Evolutionary conservation across 495 filamentous ascomycete species (phyloP), one percentile per base, ranked within the genome.

Genomic region (Rhypophila decipiens): DNA sequence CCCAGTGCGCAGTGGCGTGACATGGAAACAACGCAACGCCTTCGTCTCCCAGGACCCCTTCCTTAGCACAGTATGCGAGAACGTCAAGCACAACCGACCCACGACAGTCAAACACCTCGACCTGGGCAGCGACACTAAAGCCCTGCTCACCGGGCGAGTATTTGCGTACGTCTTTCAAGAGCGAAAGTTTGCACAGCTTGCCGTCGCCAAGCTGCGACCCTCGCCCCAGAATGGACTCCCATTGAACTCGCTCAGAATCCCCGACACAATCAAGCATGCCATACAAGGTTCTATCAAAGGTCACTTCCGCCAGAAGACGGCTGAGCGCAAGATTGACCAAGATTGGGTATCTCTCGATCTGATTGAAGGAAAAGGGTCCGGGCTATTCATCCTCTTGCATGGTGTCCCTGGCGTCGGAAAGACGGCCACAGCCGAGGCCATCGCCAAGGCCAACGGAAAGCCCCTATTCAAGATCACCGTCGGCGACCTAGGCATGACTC

Each of bases 361-460:
- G 1, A 72, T 78, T 34, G 59, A 63, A 44, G 71, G 72, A 39
- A 81, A 82, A 53, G 81, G 80, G 7, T 66, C 67, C 8, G 79
- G 79, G 1, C 58, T 83, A 0, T 68, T 80, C 5, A 56, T 71
- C 29, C 45, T 73, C 53, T 69, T 71, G 0, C 76, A 79, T 42
- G 82, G 81, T 10, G 64, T 62, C 0, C 79, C 82, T 0, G 82
- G 80, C 1, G 71, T 75, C 1, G 79, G 81, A 4, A 84, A 86
- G 55, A 84, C 82, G 0, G 62, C 74, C 0, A 84, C 80, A 0
- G 80, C 78, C 2, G 72, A 74, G 34, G 64, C 68, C 0, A 64
- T 80, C 2, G 77, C 79, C 0, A 70, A 75, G 53, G 54, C 67
- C 18, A 67, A 69, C 23, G 46, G 63, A 3, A 72, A 68, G 39